Evolutionary conservation across 192 early-diverging fungal species (phyloP), one percentile per base, ranked within the genome.

Genomic region (Thamnidium elegans): DNA sequence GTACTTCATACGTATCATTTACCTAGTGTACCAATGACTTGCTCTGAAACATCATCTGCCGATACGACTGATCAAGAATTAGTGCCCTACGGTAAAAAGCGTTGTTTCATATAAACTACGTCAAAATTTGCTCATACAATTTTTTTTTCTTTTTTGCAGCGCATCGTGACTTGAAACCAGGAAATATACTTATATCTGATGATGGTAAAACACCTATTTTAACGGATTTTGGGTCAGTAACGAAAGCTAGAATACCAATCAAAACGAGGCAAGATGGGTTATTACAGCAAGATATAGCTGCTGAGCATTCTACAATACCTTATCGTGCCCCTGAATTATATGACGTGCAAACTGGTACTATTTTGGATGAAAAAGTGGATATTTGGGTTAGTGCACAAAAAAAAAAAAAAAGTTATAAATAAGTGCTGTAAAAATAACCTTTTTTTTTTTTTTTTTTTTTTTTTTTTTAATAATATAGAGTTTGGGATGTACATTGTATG

Each of bases 271-370:
- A 68, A 6, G 66, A 84, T 31, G 88, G 85, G 4, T 68, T 90
- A 50, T 56, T 70, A 36, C 82, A 87, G 59, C 86, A 26, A 26
- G 26, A 90, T 53, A 67, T 85, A 20, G 89, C 89, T 13, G 84
- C 84, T 8, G 78, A 86, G 55, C 63, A 81, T 58, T 85, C 83
- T 58, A 78, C 87, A 6, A 84, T 88, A 84, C 76, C 87, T 45
- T 90, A 88, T 59, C 74, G 89, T 4, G 87, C 89, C 6, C 89
- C 89, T 3, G 89, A 90, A 67, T 76, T 90, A 30, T 90, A 88
- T 69, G 87, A 90, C 69, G 87, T 90, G 30, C 81, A 87, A 62
- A 78, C 78, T 1, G 83, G 75, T 13, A 59, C 73, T 0, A 67
- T 61, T 5, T 62, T 89, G 30, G 81, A 87, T 55, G 80, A 86